Conservation (phyloP, 306 rosid genomes). For the Phaseolus lunatus region DNA sequence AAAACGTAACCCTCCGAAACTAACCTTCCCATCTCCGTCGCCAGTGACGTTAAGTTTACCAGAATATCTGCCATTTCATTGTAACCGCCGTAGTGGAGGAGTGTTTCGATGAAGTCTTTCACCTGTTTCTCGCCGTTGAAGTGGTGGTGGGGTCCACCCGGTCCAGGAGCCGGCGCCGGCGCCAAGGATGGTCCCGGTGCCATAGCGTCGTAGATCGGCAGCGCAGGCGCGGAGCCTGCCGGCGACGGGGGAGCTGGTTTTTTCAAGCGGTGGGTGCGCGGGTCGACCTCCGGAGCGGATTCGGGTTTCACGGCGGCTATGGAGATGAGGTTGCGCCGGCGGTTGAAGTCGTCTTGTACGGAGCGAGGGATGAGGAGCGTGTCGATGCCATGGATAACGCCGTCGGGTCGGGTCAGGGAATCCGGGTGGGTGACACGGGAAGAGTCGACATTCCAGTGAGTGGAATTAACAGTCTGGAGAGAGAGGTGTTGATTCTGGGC, state of each 20-base stretch:
- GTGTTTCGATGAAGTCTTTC: slow-evolving; percentile 79
- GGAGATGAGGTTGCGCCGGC: slow-evolving; percentile 66
- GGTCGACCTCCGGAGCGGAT: slow-evolving; percentile 76
- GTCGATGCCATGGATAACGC: slow-evolving; percentile 80
- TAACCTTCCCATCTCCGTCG: slow-evolving; percentile 76
- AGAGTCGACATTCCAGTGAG: slow-evolving; percentile 51
- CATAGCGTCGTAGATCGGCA: slow-evolving; percentile 72
- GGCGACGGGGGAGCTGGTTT: slow-evolving; percentile 57
- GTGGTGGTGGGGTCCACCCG: slow-evolving; percentile 81
- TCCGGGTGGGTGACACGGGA: slow-evolving; percentile 57
- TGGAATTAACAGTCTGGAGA: neutral
- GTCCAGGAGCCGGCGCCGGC: slow-evolving; percentile 91
- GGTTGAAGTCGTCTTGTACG: slow-evolving; percentile 73
- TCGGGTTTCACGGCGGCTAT: slow-evolving; percentile 83
- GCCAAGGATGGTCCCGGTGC: slow-evolving; percentile 78
- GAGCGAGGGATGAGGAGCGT: slow-evolving; percentile 68
- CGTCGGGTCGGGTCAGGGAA: slow-evolving; percentile 70
- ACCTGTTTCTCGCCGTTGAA: slow-evolving; percentile 78
- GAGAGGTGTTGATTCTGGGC: slow-evolving; percentile 21
- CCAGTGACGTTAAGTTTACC: slow-evolving; percentile 77
- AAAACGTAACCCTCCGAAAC: slow-evolving; percentile 83
- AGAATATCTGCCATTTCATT: slow-evolving; percentile 86
- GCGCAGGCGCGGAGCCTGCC: slow-evolving; percentile 67
- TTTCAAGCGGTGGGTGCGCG: slow-evolving; percentile 69
- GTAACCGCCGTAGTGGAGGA: slow-evolving; percentile 81